These are phyloP conservation scores for Eragrostis curvula DNA, from an alignment of 176 grass and related monocot species.

Conservation along the genomic window DNA sequence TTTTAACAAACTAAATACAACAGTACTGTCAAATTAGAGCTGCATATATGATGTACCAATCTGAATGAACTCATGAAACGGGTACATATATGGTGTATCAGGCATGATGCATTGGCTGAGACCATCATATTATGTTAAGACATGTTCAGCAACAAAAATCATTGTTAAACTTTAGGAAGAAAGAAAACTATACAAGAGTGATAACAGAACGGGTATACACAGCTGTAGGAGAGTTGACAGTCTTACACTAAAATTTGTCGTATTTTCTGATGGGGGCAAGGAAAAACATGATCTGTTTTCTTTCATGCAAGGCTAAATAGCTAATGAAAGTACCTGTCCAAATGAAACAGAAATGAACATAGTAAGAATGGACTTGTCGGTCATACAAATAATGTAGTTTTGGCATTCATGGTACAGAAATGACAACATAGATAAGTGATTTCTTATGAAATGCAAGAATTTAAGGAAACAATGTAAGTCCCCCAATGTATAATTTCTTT, in stretches of 20 bases:
- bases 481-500: neutral
- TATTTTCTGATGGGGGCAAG: neutral
- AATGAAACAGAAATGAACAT: conserved; percentile 34
- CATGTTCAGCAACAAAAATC: neutral
- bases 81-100: neutral
- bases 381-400: neutral
- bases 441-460: conserved; percentile 10
- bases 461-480: neutral
- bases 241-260: conserved; percentile 7
- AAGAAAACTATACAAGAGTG: conserved; percentile 8
- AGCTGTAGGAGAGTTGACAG: conserved; percentile 2
- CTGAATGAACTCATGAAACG: neutral
- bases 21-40: neutral
- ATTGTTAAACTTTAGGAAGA: neutral
- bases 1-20: neutral
- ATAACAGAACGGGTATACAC: conserved; percentile 23
- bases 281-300: neutral
- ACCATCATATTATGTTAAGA: neutral
- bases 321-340: conserved; percentile 1
- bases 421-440: neutral
- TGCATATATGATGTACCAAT: neutral
- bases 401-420: neutral
- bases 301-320: conserved; percentile 1
- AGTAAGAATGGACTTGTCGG: neutral
- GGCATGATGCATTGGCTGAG: neutral